These are phyloP conservation scores for Citrus trifoliata DNA, from an alignment of 345 rosid genomes.

Conservation along the genomic window DNA sequence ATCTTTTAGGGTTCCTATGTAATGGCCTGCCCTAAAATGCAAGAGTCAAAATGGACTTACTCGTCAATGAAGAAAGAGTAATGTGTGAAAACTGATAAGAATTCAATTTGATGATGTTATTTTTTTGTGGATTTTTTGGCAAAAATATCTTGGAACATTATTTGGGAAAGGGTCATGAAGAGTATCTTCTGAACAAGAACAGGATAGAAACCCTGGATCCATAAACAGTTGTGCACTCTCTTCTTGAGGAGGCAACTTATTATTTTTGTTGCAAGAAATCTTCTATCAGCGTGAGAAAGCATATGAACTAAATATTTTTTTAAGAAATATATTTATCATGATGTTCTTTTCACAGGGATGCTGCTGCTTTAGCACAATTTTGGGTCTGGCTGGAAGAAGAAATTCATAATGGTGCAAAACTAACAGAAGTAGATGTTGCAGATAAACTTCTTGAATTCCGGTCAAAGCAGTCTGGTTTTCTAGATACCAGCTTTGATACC, in stretches of 20 bases:
- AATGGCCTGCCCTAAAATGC: background rate
- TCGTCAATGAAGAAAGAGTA: background rate
- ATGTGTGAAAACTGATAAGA: background rate
- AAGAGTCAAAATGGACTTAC: background rate
- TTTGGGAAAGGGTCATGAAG: no score
- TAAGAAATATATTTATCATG: background rate
- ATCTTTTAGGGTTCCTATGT: background rate
- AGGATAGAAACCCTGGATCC: background rate
- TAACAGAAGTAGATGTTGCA: constrained; percentile 89
- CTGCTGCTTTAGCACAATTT: constrained; percentile 87
- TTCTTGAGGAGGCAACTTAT: background rate
- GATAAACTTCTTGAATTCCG: constrained; percentile 87
- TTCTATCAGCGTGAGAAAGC: background rate
- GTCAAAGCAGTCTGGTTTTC: constrained; percentile 70
- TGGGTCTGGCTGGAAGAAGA: constrained; percentile 95
- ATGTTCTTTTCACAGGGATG: constrained; percentile 61
- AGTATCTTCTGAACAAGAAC: background rate
- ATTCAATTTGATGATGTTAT: background rate
- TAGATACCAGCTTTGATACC: constrained; percentile 95
- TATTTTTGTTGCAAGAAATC: background rate
- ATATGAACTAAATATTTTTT: background rate
- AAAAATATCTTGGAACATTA: background rate
- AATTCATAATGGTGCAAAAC: constrained; percentile 49
- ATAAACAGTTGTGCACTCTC: background rate
- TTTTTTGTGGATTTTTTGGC: background rate